Evolutionary conservation across 305 asterid genomes (phyloP), one percentile per base, ranked within the genome.

Genomic region (Solanum hybrid): DNA sequence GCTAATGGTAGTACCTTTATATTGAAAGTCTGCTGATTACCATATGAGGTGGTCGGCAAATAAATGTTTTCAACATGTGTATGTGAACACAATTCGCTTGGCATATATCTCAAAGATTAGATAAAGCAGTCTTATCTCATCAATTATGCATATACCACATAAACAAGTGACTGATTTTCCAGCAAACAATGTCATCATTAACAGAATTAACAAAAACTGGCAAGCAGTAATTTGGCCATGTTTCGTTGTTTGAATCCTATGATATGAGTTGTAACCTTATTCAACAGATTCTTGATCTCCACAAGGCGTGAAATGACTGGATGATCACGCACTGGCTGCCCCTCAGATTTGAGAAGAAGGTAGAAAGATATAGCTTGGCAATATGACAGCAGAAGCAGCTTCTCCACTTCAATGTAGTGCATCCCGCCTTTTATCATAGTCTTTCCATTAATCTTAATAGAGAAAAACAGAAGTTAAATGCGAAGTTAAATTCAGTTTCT

Each of bases 301-400:
- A 95, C 98, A 45, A 97, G 93, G 88, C 97, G 98, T 91, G 95
- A 91, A 92, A 96, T 92, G 89, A 97, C 99, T 89, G 99, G 99
- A 94, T 96, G 99, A 93, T 96, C 99, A 90, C 98, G 97, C 88
- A 95, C 96, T 79, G 96, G 96, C 61, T 91, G 96, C 89, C 99
- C 99, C 94, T 97, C 99, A 65, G 99, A 92, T 95, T 96, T 97
- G 87, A 97, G 97, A 91, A 97, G 97, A 84, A 97, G 99, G 91
- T 95, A 97, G 92, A 96, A 96, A 82, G 97, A 92, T 90, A 96
- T 97, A 89, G 99, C 96, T 92, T 97, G 99, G 94, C 99, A 96
- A 92, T 92, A 97, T 91, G 98, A 93, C 90, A 95, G 97, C 94
- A 97, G 92, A 88, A 97, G 95, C 45, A 94, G 95, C 92, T 94